These are phyloP conservation scores for Yamadazyma tumulicola DNA, from an alignment of 805 yeast genomes.

Conservation along the genomic window DNA sequence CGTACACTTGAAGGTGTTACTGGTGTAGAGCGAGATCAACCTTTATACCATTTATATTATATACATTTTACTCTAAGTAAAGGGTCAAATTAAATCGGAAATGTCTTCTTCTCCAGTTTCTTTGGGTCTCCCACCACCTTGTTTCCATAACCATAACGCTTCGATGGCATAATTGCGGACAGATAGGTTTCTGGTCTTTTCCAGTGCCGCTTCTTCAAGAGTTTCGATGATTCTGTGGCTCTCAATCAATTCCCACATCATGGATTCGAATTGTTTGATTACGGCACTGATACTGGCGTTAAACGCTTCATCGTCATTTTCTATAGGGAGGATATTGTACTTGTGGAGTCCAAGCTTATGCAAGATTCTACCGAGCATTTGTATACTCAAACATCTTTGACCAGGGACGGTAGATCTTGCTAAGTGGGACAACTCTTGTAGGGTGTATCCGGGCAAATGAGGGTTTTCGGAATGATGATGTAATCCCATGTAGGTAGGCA, in stretches of 20 bases:
- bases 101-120: slow-evolving; percentile 25
- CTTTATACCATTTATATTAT: slow-evolving; percentile 2
- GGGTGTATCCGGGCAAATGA: slow-evolving; percentile 86
- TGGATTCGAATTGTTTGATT: slow-evolving; percentile 41
- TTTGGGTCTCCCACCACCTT: slow-evolving; percentile 40
- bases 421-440: slow-evolving; percentile 75
- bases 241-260: slow-evolving; percentile 70
- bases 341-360: slow-evolving; percentile 72
- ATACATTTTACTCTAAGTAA: slow-evolving; percentile 1
- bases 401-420: slow-evolving; percentile 76
- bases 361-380: slow-evolving; percentile 81
- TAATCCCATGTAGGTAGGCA: slow-evolving; percentile 63
- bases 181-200: slow-evolving; percentile 62
- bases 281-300: slow-evolving; percentile 22
- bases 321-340: slow-evolving; percentile 49
- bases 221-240: slow-evolving; percentile 61
- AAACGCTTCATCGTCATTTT: slow-evolving; percentile 29
- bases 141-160: slow-evolving; percentile 86
- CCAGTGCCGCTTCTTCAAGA: slow-evolving; percentile 66
- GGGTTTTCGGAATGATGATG: slow-evolving; percentile 93
- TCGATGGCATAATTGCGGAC: slow-evolving; percentile 83
- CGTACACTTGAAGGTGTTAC: background rate
- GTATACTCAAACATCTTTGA: slow-evolving; percentile 83
- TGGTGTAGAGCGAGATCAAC: background rate
- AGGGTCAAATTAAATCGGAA: slow-evolving; percentile 11